Base-by-base conservation (phyloP, 169 alveolate genomes). In the Plasmodium relictum region DNA sequence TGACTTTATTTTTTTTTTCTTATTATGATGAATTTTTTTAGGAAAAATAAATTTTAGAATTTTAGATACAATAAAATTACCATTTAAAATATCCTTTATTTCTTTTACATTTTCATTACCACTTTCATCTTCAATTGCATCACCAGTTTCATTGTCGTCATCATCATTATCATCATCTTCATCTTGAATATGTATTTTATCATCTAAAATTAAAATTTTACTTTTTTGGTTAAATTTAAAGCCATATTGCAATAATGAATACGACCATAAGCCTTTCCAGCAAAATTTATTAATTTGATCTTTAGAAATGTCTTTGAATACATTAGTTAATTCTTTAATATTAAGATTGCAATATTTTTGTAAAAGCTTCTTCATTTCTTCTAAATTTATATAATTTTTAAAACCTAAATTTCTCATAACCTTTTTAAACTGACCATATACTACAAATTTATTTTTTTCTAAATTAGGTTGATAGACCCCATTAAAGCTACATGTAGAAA, bases 261-360 rank as follows among this genome's bases (percentile, higher is more conserved):
- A 54, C 2, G 63, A 54, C 63, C 63, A 54, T 54, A 54, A 18
- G 8, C 9, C 16, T 54, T 54, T 54, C 63, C 63, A 54, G 22
- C 63, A 54, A 54, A 54, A 54, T 54, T 18, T 54, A 54, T 12
- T 4, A 54, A 54, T 54, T 54, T 54, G 63, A 54, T 54, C 22
- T 12, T 54, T 10, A 18, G 9, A 12, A 54, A 54, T 54, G 6
- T 54, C 22, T 18, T 54, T 54, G 14, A 10, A 54, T 22, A 54
- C 22, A n/a, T 54, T 54, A 18, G 63, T 12, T 54, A 54, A 54
- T 54, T 16, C 63, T 1, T 54, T 6, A 18, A 54, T 6, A 14
- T 54, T n/a, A 18, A 54, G 16, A 10, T 54, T 54, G 14, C 63
- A 54, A 3, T 18, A 4, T 54, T 54, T 54, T 0, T 54, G 63